Conservation (phyloP, 2,329 filamentous ascomycete genomes). For the Chalara sp. region DNA sequence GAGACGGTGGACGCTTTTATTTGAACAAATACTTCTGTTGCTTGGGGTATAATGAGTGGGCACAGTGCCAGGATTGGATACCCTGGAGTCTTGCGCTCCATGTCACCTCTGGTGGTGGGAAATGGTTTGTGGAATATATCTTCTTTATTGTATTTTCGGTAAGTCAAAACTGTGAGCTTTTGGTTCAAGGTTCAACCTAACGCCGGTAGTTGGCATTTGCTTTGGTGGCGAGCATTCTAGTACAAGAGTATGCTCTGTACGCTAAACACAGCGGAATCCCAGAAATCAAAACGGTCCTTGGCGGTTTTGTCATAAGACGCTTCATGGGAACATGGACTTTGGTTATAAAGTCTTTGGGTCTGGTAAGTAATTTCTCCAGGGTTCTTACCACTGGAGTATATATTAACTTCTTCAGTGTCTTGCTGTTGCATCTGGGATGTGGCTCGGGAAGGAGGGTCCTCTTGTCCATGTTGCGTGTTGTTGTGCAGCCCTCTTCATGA, state of each 20-base stretch:
- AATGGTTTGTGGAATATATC: slow-evolving; percentile 79
- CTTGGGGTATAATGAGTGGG: slow-evolving; percentile 77
- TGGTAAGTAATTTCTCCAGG: slow-evolving; percentile 46
- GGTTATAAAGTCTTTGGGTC: slow-evolving; percentile 78
- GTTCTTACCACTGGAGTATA: background rate
- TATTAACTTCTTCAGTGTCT: slow-evolving; percentile 55
- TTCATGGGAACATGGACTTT: slow-evolving; percentile 88
- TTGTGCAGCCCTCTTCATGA: slow-evolving; percentile 91
- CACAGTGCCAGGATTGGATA: slow-evolving; percentile 80
- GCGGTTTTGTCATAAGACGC: slow-evolving; percentile 83
- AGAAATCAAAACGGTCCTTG: slow-evolving; percentile 93
- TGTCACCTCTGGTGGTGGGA: slow-evolving; percentile 56
- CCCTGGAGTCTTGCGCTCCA: slow-evolving; percentile 75
- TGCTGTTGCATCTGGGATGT: slow-evolving; percentile 88
- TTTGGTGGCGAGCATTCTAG: slow-evolving; percentile 67
- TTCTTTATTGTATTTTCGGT: slow-evolving; percentile 84
- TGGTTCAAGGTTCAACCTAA: background rate
- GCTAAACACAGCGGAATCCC: slow-evolving; percentile 94
- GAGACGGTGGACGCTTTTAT: slow-evolving; percentile 82
- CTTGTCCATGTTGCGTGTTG: slow-evolving; percentile 95
- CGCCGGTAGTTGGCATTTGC: slow-evolving; percentile 64
- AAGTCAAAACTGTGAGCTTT: slow-evolving; percentile 26
- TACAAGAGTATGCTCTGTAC: slow-evolving; percentile 77
- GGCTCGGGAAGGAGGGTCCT: slow-evolving; percentile 94
- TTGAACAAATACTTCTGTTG: slow-evolving; percentile 90